These are phyloP conservation scores for Nectriaceae sp. DNA, from an alignment of 2,329 filamentous ascomycete species.

Conservation along the genomic window DNA sequence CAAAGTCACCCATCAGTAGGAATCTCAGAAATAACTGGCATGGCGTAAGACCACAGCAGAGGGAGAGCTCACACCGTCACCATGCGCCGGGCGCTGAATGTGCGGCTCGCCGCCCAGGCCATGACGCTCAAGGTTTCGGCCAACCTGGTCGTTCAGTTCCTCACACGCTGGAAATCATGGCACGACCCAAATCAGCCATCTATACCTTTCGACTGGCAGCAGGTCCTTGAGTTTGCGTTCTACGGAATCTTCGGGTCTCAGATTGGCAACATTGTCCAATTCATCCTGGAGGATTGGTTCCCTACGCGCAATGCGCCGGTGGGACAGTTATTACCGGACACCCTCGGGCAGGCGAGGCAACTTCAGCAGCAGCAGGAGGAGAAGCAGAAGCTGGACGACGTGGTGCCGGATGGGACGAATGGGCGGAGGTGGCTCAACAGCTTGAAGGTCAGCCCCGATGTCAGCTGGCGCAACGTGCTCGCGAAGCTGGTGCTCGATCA, in stretches of 20 bases:
- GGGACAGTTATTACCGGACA: conserved; percentile 21
- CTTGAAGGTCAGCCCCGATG: conserved; percentile 24
- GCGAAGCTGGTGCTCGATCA: conserved; percentile 39
- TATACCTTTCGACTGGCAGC: conserved; percentile 35
- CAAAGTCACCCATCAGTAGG: too few relatives aligned
- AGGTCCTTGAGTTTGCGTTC: conserved; percentile 37
- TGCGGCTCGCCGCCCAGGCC: conserved; percentile 31
- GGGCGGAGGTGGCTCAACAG: conserved; percentile 9
- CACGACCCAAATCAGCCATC: conserved; percentile 11
- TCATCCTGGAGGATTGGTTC: conserved; percentile 37
- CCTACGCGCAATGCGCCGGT: conserved; percentile 28
- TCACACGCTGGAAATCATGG: conserved; percentile 16
- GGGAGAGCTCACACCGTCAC: too few relatives aligned
- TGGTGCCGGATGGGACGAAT: neutral
- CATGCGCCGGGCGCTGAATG: conserved; percentile 29
- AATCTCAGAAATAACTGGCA: too few relatives aligned
- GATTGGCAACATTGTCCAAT: conserved; percentile 38
- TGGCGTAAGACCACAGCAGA: too few relatives aligned
- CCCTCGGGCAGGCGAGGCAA: conserved; percentile 17
- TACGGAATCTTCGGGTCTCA: conserved; percentile 38
- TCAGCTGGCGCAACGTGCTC: conserved; percentile 37
- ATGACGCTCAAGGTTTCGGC: conserved; percentile 33
- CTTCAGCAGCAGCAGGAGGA: conserved; percentile 16
- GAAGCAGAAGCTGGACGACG: conserved; percentile 23
- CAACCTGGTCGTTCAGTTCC: conserved; percentile 32